These are phyloP conservation scores for Podospora sp. DNA, from an alignment of 495 filamentous ascomycete genomes.

Conservation along the genomic window DNA sequence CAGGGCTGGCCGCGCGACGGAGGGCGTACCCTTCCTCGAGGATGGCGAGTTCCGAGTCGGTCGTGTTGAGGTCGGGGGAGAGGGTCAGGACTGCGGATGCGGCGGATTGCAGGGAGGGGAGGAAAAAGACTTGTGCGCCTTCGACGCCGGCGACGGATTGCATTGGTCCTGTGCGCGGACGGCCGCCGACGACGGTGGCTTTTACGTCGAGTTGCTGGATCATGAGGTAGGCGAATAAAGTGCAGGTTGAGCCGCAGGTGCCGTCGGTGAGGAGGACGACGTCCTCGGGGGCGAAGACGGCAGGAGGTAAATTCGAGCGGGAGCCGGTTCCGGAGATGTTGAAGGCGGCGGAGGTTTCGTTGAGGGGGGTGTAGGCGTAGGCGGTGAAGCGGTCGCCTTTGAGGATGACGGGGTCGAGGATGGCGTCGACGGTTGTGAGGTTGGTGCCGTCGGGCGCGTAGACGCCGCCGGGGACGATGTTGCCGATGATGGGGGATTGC, in stretches of 20 bases:
- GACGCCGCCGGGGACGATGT: slow-evolving; percentile 30
- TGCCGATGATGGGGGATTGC: slow-evolving; percentile 23
- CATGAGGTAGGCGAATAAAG: slow-evolving; percentile 62
- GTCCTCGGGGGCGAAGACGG: slow-evolving; percentile 27
- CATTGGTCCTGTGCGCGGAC: slow-evolving; percentile 54
- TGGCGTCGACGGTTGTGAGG: slow-evolving; percentile 28
- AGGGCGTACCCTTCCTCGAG: slow-evolving; percentile 31
- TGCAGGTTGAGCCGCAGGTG: slow-evolving; percentile 63
- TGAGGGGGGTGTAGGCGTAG: slow-evolving; percentile 31
- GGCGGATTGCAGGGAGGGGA: slow-evolving; percentile 23
- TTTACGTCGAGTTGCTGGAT: slow-evolving; percentile 56
- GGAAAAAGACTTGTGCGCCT: slow-evolving; percentile 42
- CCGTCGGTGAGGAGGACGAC: slow-evolving; percentile 50
- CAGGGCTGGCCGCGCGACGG: slow-evolving; percentile 21
- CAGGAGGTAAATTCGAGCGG: slow-evolving; percentile 26
- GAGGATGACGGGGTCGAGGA: slow-evolving; percentile 35
- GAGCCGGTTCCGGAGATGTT: slow-evolving; percentile 32
- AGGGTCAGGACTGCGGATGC: slow-evolving; percentile 22
- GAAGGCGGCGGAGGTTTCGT: slow-evolving; percentile 21
- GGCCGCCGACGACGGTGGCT: slow-evolving; percentile 59
- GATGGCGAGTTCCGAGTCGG: slow-evolving; percentile 23
- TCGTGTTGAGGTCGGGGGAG: slow-evolving; percentile 18
- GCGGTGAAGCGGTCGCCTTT: slow-evolving; percentile 35
- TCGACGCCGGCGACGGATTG: slow-evolving; percentile 63
- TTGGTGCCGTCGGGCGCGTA: slow-evolving; percentile 30